A percentile compares a stretch with the other conserved stretches of the same genome.
These are phyloP conservation scores for Suhomyces anneliseae DNA, from an alignment of 1,139 yeast genomes.

Conservation along the genomic window DNA sequence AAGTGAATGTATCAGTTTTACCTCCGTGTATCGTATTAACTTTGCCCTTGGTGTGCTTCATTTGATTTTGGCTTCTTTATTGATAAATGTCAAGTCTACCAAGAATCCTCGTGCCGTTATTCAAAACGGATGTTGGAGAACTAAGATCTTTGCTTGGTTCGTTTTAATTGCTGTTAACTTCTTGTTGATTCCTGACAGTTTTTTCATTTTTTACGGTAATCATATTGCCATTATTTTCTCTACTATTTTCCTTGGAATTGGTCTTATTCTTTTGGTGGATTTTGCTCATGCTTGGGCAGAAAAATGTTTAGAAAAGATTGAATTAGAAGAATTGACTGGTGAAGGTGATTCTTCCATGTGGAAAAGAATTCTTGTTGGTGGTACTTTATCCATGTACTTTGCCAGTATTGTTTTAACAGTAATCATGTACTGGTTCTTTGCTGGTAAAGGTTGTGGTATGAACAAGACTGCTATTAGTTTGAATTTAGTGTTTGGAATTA, in stretches of 20 bases:
- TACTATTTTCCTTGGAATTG: slow-evolving; percentile 82
- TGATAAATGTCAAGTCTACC: slow-evolving; percentile 76
- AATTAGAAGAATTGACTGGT: slow-evolving; percentile 73
- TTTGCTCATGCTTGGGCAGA: slow-evolving; percentile 99
- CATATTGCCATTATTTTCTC: slow-evolving; percentile 84
- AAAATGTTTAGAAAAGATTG: slow-evolving; percentile 87
- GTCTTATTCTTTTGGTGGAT: slow-evolving; percentile 86
- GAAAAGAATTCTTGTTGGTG: slow-evolving; percentile 80
- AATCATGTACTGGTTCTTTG: slow-evolving; percentile 81
- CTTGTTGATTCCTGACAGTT: slow-evolving; percentile 74
- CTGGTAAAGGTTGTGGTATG: slow-evolving; percentile 84
- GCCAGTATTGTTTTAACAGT: slow-evolving; percentile 71
- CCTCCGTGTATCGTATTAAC: slow-evolving; percentile 87
- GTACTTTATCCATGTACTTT: slow-evolving; percentile 82
- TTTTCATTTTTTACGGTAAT: slow-evolving; percentile 89
- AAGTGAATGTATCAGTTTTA: slow-evolving; percentile 86
- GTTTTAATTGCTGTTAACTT: slow-evolving; percentile 62
- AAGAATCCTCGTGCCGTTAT: slow-evolving; percentile 76
- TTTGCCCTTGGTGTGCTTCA: slow-evolving; percentile 86
- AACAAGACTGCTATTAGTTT: slow-evolving; percentile 84
- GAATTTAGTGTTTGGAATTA: slow-evolving; percentile 63
- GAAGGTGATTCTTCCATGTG: slow-evolving; percentile 57
- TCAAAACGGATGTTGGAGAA: slow-evolving; percentile 91
- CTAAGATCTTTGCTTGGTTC: slow-evolving; percentile 66
- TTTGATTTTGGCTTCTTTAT: slow-evolving; percentile 61